Conservation (phyloP, 805 yeast genomes). For the Jamesozyma hellenica region DNA sequence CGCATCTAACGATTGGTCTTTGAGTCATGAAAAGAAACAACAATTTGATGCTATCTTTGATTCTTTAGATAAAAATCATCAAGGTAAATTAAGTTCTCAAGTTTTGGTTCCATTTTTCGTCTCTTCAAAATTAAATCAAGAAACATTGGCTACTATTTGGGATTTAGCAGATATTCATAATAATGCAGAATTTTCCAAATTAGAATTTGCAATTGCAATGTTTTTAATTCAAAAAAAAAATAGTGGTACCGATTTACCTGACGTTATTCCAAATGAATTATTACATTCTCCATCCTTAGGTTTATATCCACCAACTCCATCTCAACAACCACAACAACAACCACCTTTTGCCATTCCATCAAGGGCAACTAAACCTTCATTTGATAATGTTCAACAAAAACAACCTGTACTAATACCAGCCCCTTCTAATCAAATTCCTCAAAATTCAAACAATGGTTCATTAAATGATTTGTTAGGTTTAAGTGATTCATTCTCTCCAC, state of each 20-base stretch:
- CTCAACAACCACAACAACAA: conserved; percentile 9
- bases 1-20: conserved; percentile 50
- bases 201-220: conserved; percentile 90
- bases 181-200: conserved; percentile 66
- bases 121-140: conserved; percentile 79
- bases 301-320: conserved; percentile 10
- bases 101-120: conserved; percentile 83
- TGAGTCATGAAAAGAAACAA: conserved; percentile 56
- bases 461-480: conserved; percentile 57
- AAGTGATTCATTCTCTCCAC: conserved; percentile 41
- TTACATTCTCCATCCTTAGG: conserved; percentile 31
- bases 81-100: conserved; percentile 59
- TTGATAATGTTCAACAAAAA: conserved; percentile 12
- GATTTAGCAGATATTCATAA: conserved; percentile 86
- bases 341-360: conserved; percentile 28
- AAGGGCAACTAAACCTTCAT: conserved; percentile 31
- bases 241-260: conserved; percentile 70
- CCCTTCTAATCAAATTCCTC: conserved; percentile 11
- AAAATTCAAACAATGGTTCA: conserved; percentile 35
- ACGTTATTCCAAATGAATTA: conserved; percentile 60
- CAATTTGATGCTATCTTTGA: conserved; percentile 77
- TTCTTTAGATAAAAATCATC: conserved; percentile 54
- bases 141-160: conserved; percentile 83
- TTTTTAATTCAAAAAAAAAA: conserved; percentile 78
- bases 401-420: conserved; percentile 2